Conservation (phyloP, 305 asterid genomes). For the Fraxinus velutina region DNA sequence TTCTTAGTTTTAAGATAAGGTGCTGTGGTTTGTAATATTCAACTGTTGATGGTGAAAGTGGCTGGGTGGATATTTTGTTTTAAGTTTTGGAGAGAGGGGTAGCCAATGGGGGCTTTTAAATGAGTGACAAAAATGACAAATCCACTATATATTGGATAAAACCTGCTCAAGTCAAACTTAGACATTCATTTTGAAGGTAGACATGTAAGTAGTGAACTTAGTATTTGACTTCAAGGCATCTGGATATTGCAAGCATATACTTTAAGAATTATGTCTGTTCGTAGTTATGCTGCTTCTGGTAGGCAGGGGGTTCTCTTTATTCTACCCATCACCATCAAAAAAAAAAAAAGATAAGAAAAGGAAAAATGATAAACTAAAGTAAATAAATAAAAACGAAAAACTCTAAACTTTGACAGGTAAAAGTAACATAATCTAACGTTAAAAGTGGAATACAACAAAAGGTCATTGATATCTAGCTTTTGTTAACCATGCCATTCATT, state of each 20-base stretch:
- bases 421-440: background rate
- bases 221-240: background rate
- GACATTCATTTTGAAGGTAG: background rate
- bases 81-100: background rate
- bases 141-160: background rate
- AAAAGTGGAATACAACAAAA: background rate
- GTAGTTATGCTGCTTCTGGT: background rate
- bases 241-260: background rate
- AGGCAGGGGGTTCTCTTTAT: background rate
- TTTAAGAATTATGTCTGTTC: background rate
- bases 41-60: background rate
- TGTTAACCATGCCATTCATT: background rate
- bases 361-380: background rate
- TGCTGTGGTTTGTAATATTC: background rate
- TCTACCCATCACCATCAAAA: background rate
- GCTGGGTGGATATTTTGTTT: background rate
- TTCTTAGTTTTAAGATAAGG: background rate
- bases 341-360: background rate
- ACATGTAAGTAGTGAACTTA: background rate
- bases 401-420: background rate
- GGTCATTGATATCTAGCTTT: background rate
- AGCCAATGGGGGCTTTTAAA: background rate
- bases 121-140: background rate
- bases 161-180: background rate
- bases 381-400: background rate